Percentiles rank a stretch among this genome's conserved stretches.
Evolutionary conservation across 306 rosid genomes (phyloP).

Genomic region (Lathyrus aphaca): DNA sequence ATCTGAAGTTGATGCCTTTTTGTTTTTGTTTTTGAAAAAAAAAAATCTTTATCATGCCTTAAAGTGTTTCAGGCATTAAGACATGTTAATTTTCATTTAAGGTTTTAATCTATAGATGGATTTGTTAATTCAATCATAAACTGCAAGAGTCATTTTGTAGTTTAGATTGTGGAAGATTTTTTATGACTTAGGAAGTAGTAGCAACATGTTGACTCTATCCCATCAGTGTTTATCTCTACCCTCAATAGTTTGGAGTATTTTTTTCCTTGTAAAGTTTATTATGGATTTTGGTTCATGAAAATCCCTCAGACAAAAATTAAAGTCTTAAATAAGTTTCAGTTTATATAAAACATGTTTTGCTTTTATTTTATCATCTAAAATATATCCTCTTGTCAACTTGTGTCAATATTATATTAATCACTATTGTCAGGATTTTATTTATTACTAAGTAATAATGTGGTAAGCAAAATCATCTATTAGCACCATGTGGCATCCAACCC

Average conservation of each 20-base stretch:
- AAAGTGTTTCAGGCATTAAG: conserved; percentile 38
- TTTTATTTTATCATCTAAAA: neutral
- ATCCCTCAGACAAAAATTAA: neutral
- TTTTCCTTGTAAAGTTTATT: conserved; percentile 7
- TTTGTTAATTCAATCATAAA: conserved; percentile 7
- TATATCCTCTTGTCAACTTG: neutral
- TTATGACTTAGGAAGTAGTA: conserved; percentile 29
- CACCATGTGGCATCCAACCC: neutral
- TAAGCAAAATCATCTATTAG: neutral
- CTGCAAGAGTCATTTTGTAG: conserved; percentile 15
- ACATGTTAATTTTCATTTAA: conserved; percentile 35
- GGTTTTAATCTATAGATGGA: conserved; percentile 16
- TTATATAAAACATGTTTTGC: neutral
- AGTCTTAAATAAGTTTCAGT: neutral
- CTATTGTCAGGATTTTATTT: neutral
- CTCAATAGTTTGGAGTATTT: neutral
- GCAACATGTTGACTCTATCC: conserved; percentile 2
- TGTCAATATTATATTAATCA: neutral
- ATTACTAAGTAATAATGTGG: neutral
- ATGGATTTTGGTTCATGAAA: conserved; percentile 19
- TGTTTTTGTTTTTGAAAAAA: neutral
- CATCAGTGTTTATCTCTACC: conserved; percentile 1
- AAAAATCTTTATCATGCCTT: conserved; percentile 7
- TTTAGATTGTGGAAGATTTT: conserved; percentile 25
- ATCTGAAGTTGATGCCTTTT: conserved; percentile 6